Base-by-base conservation (phyloP, 2,329 filamentous ascomycete species). In the Blumeria hordei region DNA sequence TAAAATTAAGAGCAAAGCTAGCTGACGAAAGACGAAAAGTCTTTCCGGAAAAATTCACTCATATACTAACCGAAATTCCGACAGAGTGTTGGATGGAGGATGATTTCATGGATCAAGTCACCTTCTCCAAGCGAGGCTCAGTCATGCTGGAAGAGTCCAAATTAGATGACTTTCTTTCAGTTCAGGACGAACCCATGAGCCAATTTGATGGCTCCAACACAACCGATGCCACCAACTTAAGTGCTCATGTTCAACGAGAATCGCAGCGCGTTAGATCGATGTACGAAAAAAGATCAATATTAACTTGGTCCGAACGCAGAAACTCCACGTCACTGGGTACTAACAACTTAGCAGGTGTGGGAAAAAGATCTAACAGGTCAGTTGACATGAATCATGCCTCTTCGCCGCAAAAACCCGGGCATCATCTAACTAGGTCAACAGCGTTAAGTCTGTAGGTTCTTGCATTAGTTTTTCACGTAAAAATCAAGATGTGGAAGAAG, bases 101-200 rank as follows among this genome's bases (percentile, higher is more conserved):
- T 68, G 74, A 73, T 61, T 74, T 76, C 63, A 65, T 81, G 62
- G 71, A 68, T 59, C 69, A 70, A 55, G 66, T 81, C 59, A 72
- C 72, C 59, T 81, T 81, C 63, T 80, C 77, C 56, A 78, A 78
- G 58, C 71, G 78, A 60, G 78, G 78, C 59, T 81, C 77, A 66
- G 69, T 81, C 61, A 76, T 81, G 71, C 71, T 80, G 63, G 71
- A 73, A 58, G 72, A 71, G 54, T 72, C 72, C 63, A 66, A 64
- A 53, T 62, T 58, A 32, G 57, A 61, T 1, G 60, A 62, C 58
- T 57, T 55, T 1, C 62, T 64, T 43, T 58, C 56, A 41, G 57
- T 63, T 8, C 44, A 37, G 49, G 57, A 60, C 58, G 59, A 45
- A 21, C 58, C 58, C n/a, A 56, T 59, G 57, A 63, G 63, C 58